These are phyloP conservation scores for Raffaelea ambrosiae DNA, from an alignment of 2,329 filamentous ascomycete genomes.

Conservation along the genomic window DNA sequence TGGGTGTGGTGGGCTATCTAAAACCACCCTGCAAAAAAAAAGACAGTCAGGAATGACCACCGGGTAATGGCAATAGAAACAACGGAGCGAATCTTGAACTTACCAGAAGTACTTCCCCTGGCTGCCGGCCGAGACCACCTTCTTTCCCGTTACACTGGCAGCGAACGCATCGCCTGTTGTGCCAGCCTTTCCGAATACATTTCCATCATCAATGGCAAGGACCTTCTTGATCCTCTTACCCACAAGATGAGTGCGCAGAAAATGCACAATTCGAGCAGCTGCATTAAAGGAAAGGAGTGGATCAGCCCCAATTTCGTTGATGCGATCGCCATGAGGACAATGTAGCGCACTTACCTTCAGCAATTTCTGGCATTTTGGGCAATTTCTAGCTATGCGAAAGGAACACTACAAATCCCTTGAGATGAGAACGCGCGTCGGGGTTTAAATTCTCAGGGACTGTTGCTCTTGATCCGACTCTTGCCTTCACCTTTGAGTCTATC, in stretches of 20 bases:
- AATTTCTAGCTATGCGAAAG: not conserved
- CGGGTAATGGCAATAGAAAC: not conserved
- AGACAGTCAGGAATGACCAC: not conserved
- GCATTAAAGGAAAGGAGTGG: not conserved
- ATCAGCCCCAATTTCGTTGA: not conserved
- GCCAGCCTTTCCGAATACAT: constrained; percentile 85
- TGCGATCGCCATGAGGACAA: not conserved
- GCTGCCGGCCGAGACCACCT: constrained; percentile 58
- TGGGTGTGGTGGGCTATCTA: constrained; percentile 74
- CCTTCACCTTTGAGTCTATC: not conserved
- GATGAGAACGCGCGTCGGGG: no score
- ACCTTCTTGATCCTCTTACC: constrained; percentile 69
- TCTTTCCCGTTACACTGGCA: constrained; percentile 65
- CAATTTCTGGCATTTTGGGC: constrained; percentile 50
- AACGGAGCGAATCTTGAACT: no score
- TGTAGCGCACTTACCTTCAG: constrained; percentile 36
- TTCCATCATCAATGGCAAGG: constrained; percentile 67
- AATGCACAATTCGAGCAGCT: constrained; percentile 71
- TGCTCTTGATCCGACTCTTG: not conserved
- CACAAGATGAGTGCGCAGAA: constrained; percentile 72
- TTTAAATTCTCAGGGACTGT: not conserved
- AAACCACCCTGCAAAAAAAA: constrained; percentile 27
- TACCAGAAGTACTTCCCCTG: constrained; percentile 97
- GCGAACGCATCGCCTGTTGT: constrained; percentile 69
- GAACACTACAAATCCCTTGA: no score